Base-by-base conservation (phyloP, 257 asterid genomes). In the Pogostemon cablin region DNA sequence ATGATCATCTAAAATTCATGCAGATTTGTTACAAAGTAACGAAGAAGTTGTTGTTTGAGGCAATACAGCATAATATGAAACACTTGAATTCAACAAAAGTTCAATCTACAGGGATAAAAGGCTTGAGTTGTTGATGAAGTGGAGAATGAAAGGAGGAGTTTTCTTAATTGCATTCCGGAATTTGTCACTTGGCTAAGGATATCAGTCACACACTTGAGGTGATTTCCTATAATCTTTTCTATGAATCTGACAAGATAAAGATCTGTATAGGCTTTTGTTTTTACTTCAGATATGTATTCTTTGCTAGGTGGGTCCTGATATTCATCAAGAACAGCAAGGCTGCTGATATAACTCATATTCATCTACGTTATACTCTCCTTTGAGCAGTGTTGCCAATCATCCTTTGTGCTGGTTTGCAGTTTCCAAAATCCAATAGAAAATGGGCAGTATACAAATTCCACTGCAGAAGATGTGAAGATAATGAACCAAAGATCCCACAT, bases 401-500 rank as follows among this genome's bases (percentile, higher is more conserved):
- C 53, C 9, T 69, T 72, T 52, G 42, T 74, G 52, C 74, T 59
- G 34, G 69, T 73, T 34, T 81, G 75, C 85, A 92, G 98, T 69
- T 92, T 86, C 80, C 96, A 87, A 74, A 92, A 92, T 84, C 96
- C 98, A 4, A 89, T 87, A 58, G 96, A 87, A 75, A 85, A 87
- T 75, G 96, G 98, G 39, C 98, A 92, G 76, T 96, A 86, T 59
- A 81, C 96, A 74, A 88, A 92, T 80, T 85, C 96, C 25, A 92
- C 96, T 32, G 81, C 87, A 41, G 81, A 76, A 61, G 96, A 92
- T 78, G 96, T 90, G 80, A 92, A 92, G 82, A 86, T 89, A 76
- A 89, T 92, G 96, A 92, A 85, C 80, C 98, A 89, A 81, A 83
- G 96, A 79, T 92, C 98, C 70, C 96, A 92, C 80, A 90, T 92